Conservation (phyloP, 148 eudicot genomes). For the Amaranthus cruentus region DNA sequence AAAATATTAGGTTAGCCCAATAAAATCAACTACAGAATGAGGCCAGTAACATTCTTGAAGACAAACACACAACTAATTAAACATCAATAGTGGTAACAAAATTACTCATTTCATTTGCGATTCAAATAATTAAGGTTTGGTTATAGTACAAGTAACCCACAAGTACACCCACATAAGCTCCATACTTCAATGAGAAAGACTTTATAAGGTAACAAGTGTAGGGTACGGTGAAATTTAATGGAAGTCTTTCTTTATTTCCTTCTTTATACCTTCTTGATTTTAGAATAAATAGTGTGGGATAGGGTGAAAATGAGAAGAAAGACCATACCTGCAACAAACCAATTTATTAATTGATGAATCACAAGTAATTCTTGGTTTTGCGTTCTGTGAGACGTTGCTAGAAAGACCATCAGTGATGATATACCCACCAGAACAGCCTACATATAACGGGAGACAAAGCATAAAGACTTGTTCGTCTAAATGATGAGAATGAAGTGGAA, state of each 20-base stretch:
- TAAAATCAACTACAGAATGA: too few species aligned
- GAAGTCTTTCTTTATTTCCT: too few species aligned
- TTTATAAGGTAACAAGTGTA: too few species aligned
- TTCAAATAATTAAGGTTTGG: too few species aligned
- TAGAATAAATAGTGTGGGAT: not conserved
- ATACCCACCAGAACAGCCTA: constrained; percentile 72
- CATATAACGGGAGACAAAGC: constrained; percentile 15
- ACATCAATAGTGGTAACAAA: too few species aligned
- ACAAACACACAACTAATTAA: too few species aligned
- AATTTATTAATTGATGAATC: constrained; percentile 73
- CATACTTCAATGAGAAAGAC: not conserved
- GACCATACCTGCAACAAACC: constrained; percentile 73
- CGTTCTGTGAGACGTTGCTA: constrained; percentile 79
- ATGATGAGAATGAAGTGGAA: not conserved
- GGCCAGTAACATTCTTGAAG: too few species aligned
- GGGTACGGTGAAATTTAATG: too few species aligned
- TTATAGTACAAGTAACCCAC: too few species aligned
- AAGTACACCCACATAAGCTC: not conserved
- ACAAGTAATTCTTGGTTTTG: constrained; percentile 71
- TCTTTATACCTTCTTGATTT: not conserved
- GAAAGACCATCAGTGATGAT: constrained; percentile 77
- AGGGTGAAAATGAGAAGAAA: constrained; percentile 20
- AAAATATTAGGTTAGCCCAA: too few species aligned
- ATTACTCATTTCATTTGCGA: too few species aligned
- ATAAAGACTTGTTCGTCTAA: constrained; percentile 9